Evolutionary conservation across 768 basidiomycete genomes (phyloP).

Genomic region (Rickenella mellea): DNA sequence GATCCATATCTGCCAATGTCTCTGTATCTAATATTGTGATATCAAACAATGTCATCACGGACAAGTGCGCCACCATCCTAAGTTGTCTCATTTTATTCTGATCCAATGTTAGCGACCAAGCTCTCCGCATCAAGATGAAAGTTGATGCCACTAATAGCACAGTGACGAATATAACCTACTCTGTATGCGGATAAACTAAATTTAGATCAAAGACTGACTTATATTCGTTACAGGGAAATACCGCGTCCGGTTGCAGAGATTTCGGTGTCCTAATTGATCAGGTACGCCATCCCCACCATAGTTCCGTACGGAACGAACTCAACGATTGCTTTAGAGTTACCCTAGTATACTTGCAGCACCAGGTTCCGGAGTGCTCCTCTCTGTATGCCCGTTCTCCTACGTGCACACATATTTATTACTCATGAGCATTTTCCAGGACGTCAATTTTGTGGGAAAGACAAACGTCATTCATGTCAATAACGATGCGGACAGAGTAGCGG

Average conservation of each 20-base stretch:
- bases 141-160: slow-evolving; percentile 33
- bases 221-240: slow-evolving; percentile 32
- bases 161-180: slow-evolving; percentile 26
- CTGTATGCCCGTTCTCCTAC: slow-evolving; percentile 35
- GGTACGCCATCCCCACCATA: slow-evolving; percentile 15
- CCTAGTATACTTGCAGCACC: slow-evolving; percentile 41
- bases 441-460: slow-evolving; percentile 35
- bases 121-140: slow-evolving; percentile 53
- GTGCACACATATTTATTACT: neutral
- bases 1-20: slow-evolving; percentile 39
- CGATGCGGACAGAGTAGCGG: slow-evolving; percentile 35
- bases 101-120: slow-evolving; percentile 30
- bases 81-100: neutral
- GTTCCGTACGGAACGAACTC: no score
- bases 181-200: neutral
- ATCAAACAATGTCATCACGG: slow-evolving; percentile 39
- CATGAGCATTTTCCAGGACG: slow-evolving; percentile 22
- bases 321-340: slow-evolving; percentile 36
- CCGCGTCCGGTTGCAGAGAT: slow-evolving; percentile 31
- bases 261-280: slow-evolving; percentile 58
- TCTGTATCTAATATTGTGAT: slow-evolving; percentile 40
- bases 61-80: slow-evolving; percentile 29
- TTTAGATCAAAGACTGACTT: neutral
- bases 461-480: slow-evolving; percentile 34
- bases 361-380: slow-evolving; percentile 45